Conservation (phyloP, 2,329 filamentous ascomycete species). For the Phialocephala subalpina region DNA sequence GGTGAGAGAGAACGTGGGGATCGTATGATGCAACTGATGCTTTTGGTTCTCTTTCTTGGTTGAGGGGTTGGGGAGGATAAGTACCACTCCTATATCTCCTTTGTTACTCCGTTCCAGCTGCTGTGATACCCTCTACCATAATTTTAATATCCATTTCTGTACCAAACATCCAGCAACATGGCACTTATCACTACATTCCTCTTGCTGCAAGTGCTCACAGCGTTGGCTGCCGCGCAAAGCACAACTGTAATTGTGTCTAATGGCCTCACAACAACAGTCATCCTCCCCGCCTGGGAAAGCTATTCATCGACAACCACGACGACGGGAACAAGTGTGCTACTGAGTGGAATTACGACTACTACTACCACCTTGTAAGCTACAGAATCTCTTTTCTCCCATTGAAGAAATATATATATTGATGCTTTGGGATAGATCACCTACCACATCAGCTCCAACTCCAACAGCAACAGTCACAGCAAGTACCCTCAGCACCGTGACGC, state of each 20-base stretch:
- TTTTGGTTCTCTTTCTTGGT: not conserved
- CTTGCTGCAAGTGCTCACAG: not conserved
- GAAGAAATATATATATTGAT: no score
- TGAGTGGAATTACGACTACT: not conserved
- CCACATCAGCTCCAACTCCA: not conserved
- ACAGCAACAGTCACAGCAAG: not conserved
- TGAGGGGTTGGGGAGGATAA: not conserved
- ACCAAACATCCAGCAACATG: not conserved
- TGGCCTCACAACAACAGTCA: constrained; percentile 33
- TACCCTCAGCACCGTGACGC: not conserved
- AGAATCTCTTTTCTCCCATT: not conserved
- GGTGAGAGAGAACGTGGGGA: not conserved
- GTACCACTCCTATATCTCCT: not conserved
- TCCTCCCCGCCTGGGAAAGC: constrained; percentile 31
- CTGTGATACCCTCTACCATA: no score
- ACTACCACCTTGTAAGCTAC: not conserved
- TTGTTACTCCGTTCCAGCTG: not conserved
- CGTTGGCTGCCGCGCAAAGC: not conserved
- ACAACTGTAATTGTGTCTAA: not conserved
- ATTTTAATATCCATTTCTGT: not conserved
- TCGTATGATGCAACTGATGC: not conserved
- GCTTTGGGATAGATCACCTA: not conserved
- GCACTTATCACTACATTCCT: not conserved
- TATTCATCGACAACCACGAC: constrained; percentile 9
- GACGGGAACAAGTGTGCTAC: not conserved